These are phyloP conservation scores for Epithemia pelagica DNA, from an alignment of 108 stramenopile species.

Conservation along the genomic window DNA sequence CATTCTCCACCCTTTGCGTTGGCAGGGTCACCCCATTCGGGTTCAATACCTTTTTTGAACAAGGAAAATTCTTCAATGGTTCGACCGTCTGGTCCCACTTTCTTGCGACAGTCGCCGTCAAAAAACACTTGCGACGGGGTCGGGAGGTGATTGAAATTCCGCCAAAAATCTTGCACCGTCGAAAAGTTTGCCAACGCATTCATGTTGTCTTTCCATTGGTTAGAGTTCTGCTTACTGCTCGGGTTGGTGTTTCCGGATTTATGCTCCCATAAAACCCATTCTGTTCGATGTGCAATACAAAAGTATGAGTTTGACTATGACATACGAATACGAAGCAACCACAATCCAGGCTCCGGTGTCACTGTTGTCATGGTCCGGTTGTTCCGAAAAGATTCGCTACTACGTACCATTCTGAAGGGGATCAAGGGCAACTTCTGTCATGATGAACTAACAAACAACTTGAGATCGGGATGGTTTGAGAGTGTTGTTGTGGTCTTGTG, in stretches of 20 bases:
- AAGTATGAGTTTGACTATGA: too few species aligned
- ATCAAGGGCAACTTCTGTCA: background rate
- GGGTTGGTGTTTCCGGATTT: conserved; percentile 45
- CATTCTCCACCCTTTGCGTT: conserved; percentile 88
- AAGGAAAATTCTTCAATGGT: conserved; percentile 86
- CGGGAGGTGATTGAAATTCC: conserved; percentile 82
- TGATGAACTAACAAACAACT: too few species aligned
- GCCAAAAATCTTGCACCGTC: conserved; percentile 92
- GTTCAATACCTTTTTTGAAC: conserved; percentile 93
- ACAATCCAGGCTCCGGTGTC: too few species aligned
- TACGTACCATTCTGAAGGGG: background rate
- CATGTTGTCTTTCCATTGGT: conserved; percentile 84
- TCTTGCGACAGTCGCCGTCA: conserved; percentile 76
- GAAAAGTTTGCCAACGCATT: conserved; percentile 71
- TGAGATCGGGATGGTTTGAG: too few species aligned
- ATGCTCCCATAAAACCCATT: conserved; percentile 90
- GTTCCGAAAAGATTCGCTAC: too few species aligned
- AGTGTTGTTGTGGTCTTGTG: too few species aligned
- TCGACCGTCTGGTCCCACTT: conserved; percentile 59
- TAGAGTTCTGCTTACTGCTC: conserved; percentile 9
- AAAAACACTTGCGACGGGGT: conserved; percentile 76
- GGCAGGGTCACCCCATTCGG: conserved; percentile 89
- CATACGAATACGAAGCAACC: too few species aligned
- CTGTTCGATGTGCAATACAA: too few species aligned
- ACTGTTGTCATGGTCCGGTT: too few species aligned